phyloP scores from a whole-genome alignment of 1,284 basidiomycete species.

The Ganoderma meredithae region DNA sequence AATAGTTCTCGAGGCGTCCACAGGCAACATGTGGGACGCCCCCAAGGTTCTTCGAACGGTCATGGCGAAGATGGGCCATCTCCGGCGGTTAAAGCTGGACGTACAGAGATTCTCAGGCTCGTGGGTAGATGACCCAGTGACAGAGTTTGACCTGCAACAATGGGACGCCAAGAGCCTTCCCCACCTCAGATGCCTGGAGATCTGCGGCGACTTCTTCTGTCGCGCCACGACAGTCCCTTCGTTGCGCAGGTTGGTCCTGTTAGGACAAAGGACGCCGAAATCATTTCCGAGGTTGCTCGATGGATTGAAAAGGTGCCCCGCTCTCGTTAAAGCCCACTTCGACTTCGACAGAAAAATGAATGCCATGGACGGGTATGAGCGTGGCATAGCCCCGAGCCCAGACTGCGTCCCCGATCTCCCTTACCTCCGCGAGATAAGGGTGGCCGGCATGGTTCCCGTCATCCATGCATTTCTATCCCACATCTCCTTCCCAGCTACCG shows the following conservation, averaged over 20 bases:
- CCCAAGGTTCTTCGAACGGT: not conserved
- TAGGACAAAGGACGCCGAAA: not conserved
- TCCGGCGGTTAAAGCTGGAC: not conserved
- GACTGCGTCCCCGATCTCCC: not conserved
- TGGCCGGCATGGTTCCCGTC: not conserved
- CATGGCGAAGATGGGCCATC: not conserved
- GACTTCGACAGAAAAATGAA: not conserved
- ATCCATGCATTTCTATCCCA: not conserved
- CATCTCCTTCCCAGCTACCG: not conserved
- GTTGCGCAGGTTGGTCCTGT: not conserved
- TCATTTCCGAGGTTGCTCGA: not conserved
- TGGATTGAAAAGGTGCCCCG: not conserved
- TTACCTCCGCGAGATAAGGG: not conserved
- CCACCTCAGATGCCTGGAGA: not conserved
- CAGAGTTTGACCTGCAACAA: not conserved
- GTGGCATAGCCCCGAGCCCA: not conserved
- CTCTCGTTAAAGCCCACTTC: not conserved
- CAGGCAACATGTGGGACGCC: not conserved
- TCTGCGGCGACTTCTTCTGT: not conserved
- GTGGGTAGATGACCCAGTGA: too few species aligned
- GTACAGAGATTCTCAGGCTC: not conserved
- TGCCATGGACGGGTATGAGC: too few species aligned
- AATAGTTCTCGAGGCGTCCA: not conserved
- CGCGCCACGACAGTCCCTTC: not conserved
- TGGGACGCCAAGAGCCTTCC: not conserved